These are phyloP conservation scores for Nitzschia putrida DNA, from an alignment of 108 stramenopile species.

Conservation along the genomic window DNA sequence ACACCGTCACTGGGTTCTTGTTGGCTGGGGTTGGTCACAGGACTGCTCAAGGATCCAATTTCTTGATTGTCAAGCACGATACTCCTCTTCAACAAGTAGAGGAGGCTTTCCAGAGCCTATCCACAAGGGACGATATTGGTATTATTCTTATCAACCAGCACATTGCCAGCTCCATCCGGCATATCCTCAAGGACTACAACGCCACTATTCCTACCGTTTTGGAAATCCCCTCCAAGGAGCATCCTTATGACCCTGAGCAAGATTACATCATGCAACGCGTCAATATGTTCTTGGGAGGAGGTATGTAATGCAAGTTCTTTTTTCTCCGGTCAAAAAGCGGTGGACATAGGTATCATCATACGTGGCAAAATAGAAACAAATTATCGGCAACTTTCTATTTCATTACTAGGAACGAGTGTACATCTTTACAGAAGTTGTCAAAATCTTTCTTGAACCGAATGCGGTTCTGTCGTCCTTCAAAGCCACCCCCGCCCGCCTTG, in stretches of 20 bases:
- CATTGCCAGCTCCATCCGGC: constrained; percentile 95
- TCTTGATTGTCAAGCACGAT: constrained; percentile 92
- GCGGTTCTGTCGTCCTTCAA: constrained; percentile 71
- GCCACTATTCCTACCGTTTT: constrained; percentile 96
- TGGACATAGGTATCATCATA: too few species aligned
- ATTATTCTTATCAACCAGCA: constrained; percentile 99
- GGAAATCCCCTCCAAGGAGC: constrained; percentile 97
- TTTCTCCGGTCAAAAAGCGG: too few species aligned
- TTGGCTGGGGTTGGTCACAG: constrained; percentile 97
- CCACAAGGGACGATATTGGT: constrained; percentile 90
- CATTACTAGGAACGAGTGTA: constrained; percentile 75
- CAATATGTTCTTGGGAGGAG: constrained; percentile 91
- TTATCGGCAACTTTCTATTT: constrained; percentile 31
- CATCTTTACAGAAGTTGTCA: constrained; percentile 70
- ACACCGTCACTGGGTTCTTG: constrained; percentile 98
- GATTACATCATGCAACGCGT: constrained; percentile 99
- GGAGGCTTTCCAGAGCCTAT: constrained; percentile 76
- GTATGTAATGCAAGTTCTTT: constrained; percentile 9
- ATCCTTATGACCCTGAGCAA: constrained; percentile 97
- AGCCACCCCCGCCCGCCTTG: constrained; percentile 56
- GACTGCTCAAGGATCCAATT: constrained; percentile 92
- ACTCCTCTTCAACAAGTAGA: constrained; percentile 78
- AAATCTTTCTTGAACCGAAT: constrained; percentile 75
- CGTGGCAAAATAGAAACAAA: too few species aligned
- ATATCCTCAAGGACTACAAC: constrained; percentile 94